Base-by-base conservation (phyloP, 2,329 filamentous ascomycete species). In the Domatiomyces catenatus region DNA sequence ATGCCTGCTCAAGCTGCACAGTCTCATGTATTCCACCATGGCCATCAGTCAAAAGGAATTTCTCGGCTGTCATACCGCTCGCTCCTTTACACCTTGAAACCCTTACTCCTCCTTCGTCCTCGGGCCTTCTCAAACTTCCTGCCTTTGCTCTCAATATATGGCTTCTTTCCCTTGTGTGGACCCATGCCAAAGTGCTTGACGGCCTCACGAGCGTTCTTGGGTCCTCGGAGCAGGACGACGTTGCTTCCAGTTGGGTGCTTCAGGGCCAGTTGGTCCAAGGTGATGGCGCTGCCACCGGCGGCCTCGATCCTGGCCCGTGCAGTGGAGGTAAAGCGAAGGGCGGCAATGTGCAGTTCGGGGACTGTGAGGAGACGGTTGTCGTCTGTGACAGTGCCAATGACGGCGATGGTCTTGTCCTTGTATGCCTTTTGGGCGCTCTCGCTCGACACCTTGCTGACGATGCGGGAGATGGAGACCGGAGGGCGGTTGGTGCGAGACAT, bases 131-230 rank as follows among this genome's bases (percentile, higher is more conserved):
- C 93, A 79, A 98, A 98, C 81, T 98, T 98, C 76, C 92, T 85
- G 69, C 93, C 93, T 86, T 98, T 98, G 79, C 87, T 94, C 75
- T 87, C 80, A 67, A 98, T 80, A 65, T 94, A 86, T 63, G 90
- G 90, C 81, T 95, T 96, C 90, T 96, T 98, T 84, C 94, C 77
- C 73, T 82, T 89, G 82, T 98, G 92, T 61, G 92, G 92, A 62
- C 92, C 93, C 65, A 98, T 85, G 70, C 93, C 92, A 70, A 98
- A 98, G 79, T 98, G 93, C 85, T 94, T 96, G 73, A 96, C 77
- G 58, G 92, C 86, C 82, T 98, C 92, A 70, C 92, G 84, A 64
- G 87, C 73, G 76, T 96, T 96, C 87, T 95, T 98, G 73, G 92
- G 89, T 60, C 92, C 92, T 72, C 92, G 86, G 70, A 98, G 84